Percentiles rank a stretch among this genome's conserved stretches.
Evolutionary conservation across 345 rosid species (phyloP).

Genomic region (Melaleuca alternifolia): DNA sequence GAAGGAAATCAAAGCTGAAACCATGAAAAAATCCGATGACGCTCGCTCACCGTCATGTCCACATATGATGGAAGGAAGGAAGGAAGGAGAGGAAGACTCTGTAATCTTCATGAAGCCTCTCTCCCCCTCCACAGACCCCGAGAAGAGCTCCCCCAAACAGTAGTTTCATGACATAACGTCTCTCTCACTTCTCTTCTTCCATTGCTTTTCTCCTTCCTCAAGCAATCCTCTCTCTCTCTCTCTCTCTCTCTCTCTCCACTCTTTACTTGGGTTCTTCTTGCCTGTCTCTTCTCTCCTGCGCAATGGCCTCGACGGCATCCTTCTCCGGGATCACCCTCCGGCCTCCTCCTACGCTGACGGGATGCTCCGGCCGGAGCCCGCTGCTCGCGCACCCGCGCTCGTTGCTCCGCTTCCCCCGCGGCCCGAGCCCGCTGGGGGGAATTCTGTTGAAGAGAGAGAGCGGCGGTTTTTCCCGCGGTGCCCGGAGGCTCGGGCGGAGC

Average conservation of each 20-base stretch:
- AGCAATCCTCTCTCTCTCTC: neutral
- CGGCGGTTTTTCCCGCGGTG: conserved; percentile 17
- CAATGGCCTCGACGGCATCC: conserved; percentile 5
- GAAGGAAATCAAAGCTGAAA: neutral
- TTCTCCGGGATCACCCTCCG: conserved; percentile 5
- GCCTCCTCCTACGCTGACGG: neutral
- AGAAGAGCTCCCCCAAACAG: neutral
- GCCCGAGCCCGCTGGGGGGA: conserved; percentile 17
- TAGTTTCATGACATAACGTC: neutral
- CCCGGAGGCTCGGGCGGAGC: conserved; percentile 7
- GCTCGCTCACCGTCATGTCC: neutral
- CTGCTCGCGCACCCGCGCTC: conserved; percentile 21
- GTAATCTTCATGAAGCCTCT: neutral
- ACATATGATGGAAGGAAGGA: neutral
- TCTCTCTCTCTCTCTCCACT: neutral
- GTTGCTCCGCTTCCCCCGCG: conserved; percentile 29
- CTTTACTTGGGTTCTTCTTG: neutral
- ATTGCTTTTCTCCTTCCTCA: neutral
- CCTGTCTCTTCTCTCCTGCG: neutral
- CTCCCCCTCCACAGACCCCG: neutral
- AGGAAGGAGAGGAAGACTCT: neutral
- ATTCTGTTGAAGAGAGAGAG: conserved; percentile 14
- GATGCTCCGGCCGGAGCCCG: neutral
- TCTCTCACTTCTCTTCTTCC: neutral
- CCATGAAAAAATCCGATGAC: neutral